These are phyloP conservation scores for Castanospermum australe DNA, from an alignment of 306 rosid species.

Conservation along the genomic window DNA sequence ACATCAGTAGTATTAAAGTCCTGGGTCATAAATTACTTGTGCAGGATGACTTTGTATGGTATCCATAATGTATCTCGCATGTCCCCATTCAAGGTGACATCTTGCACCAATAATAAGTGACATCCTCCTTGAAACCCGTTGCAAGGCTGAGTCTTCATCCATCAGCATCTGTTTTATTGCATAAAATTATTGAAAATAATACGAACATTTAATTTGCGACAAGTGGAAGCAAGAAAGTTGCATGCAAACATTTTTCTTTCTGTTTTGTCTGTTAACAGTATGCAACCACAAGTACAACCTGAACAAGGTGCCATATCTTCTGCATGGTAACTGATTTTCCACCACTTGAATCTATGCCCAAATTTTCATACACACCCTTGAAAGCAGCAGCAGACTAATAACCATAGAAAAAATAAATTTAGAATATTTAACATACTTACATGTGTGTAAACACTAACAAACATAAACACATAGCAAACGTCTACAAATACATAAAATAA, in stretches of 20 bases:
- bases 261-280: conserved; percentile 12
- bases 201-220: conserved; percentile 20
- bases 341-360: conserved; percentile 70
- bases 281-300: conserved; percentile 49
- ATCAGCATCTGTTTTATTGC: conserved; percentile 60
- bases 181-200: conserved; percentile 26
- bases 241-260: conserved; percentile 6
- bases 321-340: conserved; percentile 92
- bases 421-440: background rate
- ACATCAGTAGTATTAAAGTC: conserved; percentile 11
- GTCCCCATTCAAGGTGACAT: conserved; percentile 95
- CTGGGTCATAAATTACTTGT: conserved; percentile 57
- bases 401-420: conserved; percentile 18
- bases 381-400: conserved; percentile 78
- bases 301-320: conserved; percentile 97
- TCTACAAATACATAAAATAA: background rate
- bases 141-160: conserved; percentile 62
- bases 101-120: conserved; percentile 86
- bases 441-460: background rate
- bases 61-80: conserved; percentile 87
- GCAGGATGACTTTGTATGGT: conserved; percentile 96
- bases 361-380: conserved; percentile 81
- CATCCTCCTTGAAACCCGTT: conserved; percentile 71
- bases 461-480: background rate
- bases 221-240: conserved; percentile 22